Conservation (phyloP, 208 protist genomes). For the Trypanosoma brucei region DNA sequence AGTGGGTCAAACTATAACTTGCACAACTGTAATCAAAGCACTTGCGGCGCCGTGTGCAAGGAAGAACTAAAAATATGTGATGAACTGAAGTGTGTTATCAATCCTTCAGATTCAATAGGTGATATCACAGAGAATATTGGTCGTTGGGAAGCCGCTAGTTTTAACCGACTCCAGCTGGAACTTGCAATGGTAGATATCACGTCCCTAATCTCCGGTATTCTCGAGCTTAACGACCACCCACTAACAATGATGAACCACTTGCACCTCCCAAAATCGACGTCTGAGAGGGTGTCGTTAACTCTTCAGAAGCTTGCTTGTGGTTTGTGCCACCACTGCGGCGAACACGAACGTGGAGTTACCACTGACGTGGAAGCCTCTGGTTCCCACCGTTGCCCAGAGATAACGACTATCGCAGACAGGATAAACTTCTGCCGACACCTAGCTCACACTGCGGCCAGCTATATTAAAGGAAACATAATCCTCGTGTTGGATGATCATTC, state of each 20-base stretch:
- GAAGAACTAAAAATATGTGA: conserved; percentile 50
- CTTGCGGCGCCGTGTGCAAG: conserved; percentile 46
- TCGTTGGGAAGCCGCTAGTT: conserved; percentile 76
- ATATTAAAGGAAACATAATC: conserved; percentile 23
- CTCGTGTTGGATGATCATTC: conserved; percentile 19
- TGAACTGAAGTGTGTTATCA: conserved; percentile 69
- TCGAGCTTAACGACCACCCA: conserved; percentile 37
- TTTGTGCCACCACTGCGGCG: conserved; percentile 40
- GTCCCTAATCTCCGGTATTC: conserved; percentile 46
- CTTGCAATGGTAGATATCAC: conserved; percentile 68
- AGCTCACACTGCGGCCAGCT: conserved; percentile 3
- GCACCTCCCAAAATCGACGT: conserved; percentile 22
- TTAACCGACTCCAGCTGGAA: conserved; percentile 70
- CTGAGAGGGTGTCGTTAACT: conserved; percentile 45
- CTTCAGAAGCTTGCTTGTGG: conserved; percentile 55
- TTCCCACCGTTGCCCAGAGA: not conserved
- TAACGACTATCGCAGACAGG: conserved; percentile 1
- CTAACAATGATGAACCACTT: conserved; percentile 53
- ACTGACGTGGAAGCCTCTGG: not conserved
- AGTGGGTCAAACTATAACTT: conserved; percentile 1
- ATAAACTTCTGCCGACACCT: conserved; percentile 16
- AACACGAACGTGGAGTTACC: conserved; percentile 10
- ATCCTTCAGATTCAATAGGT: conserved; percentile 65
- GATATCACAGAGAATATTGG: conserved; percentile 66
- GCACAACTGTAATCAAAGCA: conserved; percentile 28